These are phyloP conservation scores for Polyplosphaeria fusca DNA, from an alignment of 495 filamentous ascomycete genomes.

Conservation along the genomic window DNA sequence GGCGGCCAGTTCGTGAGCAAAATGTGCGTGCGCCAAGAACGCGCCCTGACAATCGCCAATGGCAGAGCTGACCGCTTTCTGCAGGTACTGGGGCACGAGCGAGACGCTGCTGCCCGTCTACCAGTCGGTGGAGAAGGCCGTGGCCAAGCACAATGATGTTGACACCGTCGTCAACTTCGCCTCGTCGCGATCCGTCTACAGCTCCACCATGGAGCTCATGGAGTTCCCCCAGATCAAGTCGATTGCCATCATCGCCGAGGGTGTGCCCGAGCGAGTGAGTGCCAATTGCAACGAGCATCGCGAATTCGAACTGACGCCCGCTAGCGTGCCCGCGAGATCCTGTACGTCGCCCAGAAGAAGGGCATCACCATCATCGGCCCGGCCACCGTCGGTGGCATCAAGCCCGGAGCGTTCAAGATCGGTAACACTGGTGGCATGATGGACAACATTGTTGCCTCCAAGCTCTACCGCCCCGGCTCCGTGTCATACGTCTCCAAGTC, in stretches of 20 bases:
- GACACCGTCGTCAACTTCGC: constrained; percentile 99
- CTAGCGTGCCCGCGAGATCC: constrained; percentile 92
- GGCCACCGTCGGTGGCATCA: constrained; percentile 98
- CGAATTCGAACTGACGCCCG: neutral
- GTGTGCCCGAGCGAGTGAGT: constrained; percentile 94
- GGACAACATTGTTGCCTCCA: constrained; percentile 99
- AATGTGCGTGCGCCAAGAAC: constrained; percentile 60
- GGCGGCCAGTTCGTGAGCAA: constrained; percentile 99
- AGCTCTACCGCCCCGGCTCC: constrained; percentile 98
- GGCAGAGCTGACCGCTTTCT: constrained; percentile 23
- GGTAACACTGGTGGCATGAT: constrained; percentile 99
- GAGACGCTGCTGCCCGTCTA: constrained; percentile 98
- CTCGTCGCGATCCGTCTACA: constrained; percentile 96
- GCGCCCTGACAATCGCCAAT: constrained; percentile 6
- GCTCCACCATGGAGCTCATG: constrained; percentile 97
- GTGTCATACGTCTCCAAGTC: constrained; percentile 99
- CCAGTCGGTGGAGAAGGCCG: constrained; percentile 88
- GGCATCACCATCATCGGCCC: constrained; percentile 98
- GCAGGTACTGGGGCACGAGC: constrained; percentile 95
- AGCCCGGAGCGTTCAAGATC: constrained; percentile 98
- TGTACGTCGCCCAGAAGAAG: constrained; percentile 93
- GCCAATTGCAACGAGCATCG: neutral
- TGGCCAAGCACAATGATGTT: constrained; percentile 95
- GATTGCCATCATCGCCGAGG: constrained; percentile 98
- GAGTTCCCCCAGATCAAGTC: constrained; percentile 93